Evolutionary conservation across 495 filamentous ascomycete genomes (phyloP).

Genomic region (Pseudomonodictys pantanalensis): DNA sequence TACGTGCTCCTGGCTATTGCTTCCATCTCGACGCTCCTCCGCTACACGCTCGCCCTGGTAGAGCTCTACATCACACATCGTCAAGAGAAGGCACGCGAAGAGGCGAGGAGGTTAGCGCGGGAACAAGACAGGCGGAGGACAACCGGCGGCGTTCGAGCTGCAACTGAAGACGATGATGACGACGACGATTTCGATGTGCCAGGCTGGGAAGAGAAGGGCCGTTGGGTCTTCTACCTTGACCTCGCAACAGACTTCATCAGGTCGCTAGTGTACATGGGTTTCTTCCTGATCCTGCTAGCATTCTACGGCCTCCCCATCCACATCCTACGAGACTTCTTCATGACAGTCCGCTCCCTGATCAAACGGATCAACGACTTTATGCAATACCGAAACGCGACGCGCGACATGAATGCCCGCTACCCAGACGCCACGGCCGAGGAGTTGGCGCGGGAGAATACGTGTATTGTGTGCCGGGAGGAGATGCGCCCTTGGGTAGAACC

Average conservation of each 20-base stretch:
- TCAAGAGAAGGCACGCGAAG: slow-evolving; percentile 63
- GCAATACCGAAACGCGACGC: slow-evolving; percentile 80
- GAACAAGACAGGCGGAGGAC: slow-evolving; percentile 46
- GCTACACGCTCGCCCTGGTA: slow-evolving; percentile 75
- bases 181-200: slow-evolving; percentile 91
- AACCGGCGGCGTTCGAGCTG: slow-evolving; percentile 44
- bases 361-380: slow-evolving; percentile 84
- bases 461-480: slow-evolving; percentile 96
- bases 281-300: slow-evolving; percentile 87
- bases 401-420: slow-evolving; percentile 88
- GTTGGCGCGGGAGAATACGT: slow-evolving; percentile 79
- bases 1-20: slow-evolving; percentile 81
- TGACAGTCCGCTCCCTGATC: slow-evolving; percentile 86
- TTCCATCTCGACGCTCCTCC: slow-evolving; percentile 71
- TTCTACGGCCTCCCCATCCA: slow-evolving; percentile 96
- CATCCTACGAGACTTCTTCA: slow-evolving; percentile 89
- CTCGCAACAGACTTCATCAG: slow-evolving; percentile 88
- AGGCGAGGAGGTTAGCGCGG: slow-evolving; percentile 54
- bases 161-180: slow-evolving; percentile 75
- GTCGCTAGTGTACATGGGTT: slow-evolving; percentile 79
- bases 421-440: slow-evolving; percentile 90
- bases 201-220: slow-evolving; percentile 95
- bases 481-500: slow-evolving; percentile 70
- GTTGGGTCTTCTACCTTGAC: slow-evolving; percentile 88
- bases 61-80: slow-evolving; percentile 71